Conservation (phyloP, 2,329 filamentous ascomycete genomes). For the Pseudogymnoascus verrucosus region DNA sequence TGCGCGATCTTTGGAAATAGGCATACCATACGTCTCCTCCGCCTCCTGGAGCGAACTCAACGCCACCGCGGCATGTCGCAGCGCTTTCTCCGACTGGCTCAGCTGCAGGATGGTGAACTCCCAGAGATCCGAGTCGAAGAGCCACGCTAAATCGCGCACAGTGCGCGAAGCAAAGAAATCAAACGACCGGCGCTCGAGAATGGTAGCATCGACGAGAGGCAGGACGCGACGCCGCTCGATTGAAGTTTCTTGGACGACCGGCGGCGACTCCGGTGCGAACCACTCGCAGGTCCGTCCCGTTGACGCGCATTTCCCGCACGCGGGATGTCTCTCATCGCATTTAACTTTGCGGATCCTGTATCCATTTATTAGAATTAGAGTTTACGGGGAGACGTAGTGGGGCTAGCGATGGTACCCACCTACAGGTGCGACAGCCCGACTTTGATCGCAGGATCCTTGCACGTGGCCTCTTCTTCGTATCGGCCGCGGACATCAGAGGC, state of each 20-base stretch:
- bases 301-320: constrained; percentile 12
- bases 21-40: constrained; percentile 4
- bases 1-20: neutral
- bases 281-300: neutral
- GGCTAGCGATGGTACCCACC: neutral
- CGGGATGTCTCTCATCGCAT: constrained; percentile 15
- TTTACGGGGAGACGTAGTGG: neutral
- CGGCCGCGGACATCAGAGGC: neutral
- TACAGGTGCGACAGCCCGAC: neutral
- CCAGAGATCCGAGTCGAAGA: constrained; percentile 2
- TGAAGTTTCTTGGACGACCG: neutral
- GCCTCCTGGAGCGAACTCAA: neutral
- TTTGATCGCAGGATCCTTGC: neutral
- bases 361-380: neutral
- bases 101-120: neutral
- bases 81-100: constrained; percentile 3
- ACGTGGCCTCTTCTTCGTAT: neutral
- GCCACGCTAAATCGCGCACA: neutral
- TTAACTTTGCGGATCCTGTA: constrained; percentile 10
- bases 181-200: neutral
- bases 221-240: neutral
- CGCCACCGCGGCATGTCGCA: neutral
- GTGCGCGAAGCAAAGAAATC: neutral
- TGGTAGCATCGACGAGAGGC: neutral
- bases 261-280: neutral